Evolutionary conservation across 331 rosid species (phyloP).

Genomic region (Spiraea crenata): DNA sequence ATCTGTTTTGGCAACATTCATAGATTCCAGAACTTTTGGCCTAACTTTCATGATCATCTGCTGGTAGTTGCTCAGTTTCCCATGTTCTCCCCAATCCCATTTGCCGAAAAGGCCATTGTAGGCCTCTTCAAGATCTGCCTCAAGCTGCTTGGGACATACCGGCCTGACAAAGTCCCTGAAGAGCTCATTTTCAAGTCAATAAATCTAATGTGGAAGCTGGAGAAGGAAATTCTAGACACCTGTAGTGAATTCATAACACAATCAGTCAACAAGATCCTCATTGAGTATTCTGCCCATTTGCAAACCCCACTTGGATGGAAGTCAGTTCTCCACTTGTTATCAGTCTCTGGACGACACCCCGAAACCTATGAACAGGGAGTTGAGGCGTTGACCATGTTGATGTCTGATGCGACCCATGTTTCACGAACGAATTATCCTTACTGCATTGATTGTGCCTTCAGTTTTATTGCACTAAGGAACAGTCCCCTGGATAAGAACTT

Average conservation of each 20-base stretch:
- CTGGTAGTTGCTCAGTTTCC: slow-evolving; percentile 78
- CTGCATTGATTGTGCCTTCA: slow-evolving; percentile 71
- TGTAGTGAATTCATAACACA: slow-evolving; percentile 58
- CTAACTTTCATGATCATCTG: slow-evolving; percentile 62
- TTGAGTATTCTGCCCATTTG: slow-evolving; percentile 65
- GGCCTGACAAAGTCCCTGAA: slow-evolving; percentile 55
- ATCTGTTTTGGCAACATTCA: slow-evolving; percentile 52
- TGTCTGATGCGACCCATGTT: slow-evolving; percentile 52
- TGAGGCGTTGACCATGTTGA: slow-evolving; percentile 57
- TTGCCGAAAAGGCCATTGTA: slow-evolving; percentile 66
- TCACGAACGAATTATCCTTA: slow-evolving; percentile 54
- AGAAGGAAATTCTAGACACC: slow-evolving; percentile 75
- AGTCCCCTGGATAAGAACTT: slow-evolving; percentile 78
- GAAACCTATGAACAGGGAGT: slow-evolving; percentile 70
- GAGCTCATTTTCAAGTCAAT: slow-evolving; percentile 87
- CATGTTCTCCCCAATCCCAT: slow-evolving; percentile 84
- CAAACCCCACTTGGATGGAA: slow-evolving; percentile 83
- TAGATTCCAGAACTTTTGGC: slow-evolving; percentile 73
- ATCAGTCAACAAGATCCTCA: slow-evolving; percentile 50
- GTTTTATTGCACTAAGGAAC: slow-evolving; percentile 71
- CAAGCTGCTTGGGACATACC: slow-evolving; percentile 47
- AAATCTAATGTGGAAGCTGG: slow-evolving; percentile 93
- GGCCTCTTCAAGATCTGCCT: slow-evolving; percentile 65
- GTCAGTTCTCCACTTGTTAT: slow-evolving; percentile 64
- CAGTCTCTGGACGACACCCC: slow-evolving; percentile 62